phyloP scores from a whole-genome alignment of 1,139 yeast genomes.

The Geotrichum cucujoidarum region DNA sequence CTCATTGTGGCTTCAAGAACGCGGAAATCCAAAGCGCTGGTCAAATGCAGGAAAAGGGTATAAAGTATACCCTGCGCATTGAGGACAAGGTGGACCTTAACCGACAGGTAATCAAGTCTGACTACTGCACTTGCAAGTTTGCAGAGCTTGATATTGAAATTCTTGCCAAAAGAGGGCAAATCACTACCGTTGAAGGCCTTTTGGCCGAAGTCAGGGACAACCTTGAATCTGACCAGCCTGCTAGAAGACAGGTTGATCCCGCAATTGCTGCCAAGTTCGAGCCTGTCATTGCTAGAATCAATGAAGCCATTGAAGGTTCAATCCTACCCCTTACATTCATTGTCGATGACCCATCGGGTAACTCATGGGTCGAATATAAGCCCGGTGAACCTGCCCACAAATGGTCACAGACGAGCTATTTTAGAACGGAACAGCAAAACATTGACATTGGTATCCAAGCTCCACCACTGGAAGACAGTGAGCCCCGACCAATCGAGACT shows the following conservation, averaged over 20 bases:
- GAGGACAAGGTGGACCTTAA: constrained; percentile 68
- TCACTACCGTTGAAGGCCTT: constrained; percentile 88
- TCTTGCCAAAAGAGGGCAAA: constrained; percentile 90
- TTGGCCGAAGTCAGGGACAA: constrained; percentile 80
- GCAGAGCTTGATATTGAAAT: constrained; percentile 86
- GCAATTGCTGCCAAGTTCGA: constrained; percentile 71
- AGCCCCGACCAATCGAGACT: constrained; percentile 32
- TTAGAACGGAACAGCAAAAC: constrained; percentile 84
- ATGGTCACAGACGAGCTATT: constrained; percentile 82
- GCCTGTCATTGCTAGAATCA: constrained; percentile 57
- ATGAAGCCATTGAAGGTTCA: constrained; percentile 55
- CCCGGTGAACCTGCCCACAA: constrained; percentile 89
- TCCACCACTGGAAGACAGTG: constrained; percentile 56
- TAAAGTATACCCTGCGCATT: constrained; percentile 63
- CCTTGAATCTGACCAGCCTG: constrained; percentile 71
- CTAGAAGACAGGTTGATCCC: constrained; percentile 66
- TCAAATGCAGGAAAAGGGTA: constrained; percentile 72
- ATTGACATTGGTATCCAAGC: constrained; percentile 80
- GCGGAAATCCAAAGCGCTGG: constrained; percentile 94
- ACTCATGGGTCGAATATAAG: constrained; percentile 88
- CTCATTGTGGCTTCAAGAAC: constrained; percentile 88
- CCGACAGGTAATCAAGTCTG: constrained; percentile 90
- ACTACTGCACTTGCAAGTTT: constrained; percentile 74
- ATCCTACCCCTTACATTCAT: constrained; percentile 74
- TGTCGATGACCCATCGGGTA: constrained; percentile 93